Evolutionary conservation across 768 basidiomycete genomes (phyloP), one percentile per base, ranked within the genome.

Genomic region (Agrocybe pediades): DNA sequence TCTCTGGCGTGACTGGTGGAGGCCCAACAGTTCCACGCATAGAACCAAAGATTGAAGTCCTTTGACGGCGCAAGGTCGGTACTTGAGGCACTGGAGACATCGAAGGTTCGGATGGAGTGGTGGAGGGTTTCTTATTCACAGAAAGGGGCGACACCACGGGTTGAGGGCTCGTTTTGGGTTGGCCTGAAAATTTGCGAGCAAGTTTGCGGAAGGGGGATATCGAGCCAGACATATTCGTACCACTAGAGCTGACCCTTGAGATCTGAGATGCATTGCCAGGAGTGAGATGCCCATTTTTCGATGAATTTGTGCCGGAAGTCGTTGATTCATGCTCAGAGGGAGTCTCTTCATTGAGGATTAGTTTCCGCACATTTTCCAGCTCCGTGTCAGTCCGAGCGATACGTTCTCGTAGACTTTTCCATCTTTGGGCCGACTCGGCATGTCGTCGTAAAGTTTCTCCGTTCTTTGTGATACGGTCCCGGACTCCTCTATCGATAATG

Each of bases 381-480:
- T 95, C 92, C 23, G 76, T 71, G 60, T 95, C 92, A 9, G 92
- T 91, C 52, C 90, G 77, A 19, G 80, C 64, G 61, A 97, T 93
- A 46, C 91, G 83, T 50, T 93, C 90, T 57, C 81, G 81, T 27
- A 97, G 74, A 59, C 80, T 85, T 56, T 81, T 80, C 94, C 94
- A 97, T 45, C 92, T 81, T 60, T 89, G 85, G 17, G 87, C 88
- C 57, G 92, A 92, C 63, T 97, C 95, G 2, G 90, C 88, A 66
- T 92, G 92, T 60, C 93, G 78, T 55, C 95, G 81, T 45, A 98
- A 72, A 27, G 93, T 93, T 73, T 98, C 96, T 1, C 96, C 96
- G 58, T 98, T 98, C 81, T 94, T 95, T 19, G 95, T 98, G 5
- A 94, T 88, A 51, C 95, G 85, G 58, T 97, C 95, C 52, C 85